phyloP scores from a whole-genome alignment of 257 asterid genomes.

The Forsythia viridissima region DNA sequence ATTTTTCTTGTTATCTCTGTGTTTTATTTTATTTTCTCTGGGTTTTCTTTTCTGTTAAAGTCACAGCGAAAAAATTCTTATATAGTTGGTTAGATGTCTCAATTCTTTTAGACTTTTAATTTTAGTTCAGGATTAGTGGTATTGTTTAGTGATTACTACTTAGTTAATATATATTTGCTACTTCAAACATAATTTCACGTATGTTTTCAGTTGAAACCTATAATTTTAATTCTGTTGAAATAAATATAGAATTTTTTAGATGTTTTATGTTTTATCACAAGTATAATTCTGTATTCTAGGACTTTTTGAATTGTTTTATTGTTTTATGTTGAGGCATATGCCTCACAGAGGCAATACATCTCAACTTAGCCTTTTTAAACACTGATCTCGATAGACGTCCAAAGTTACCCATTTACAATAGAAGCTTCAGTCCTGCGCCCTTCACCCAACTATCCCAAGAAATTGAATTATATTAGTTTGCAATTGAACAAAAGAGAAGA shows the following conservation, averaged over 20 bases:
- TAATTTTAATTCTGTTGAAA: neutral
- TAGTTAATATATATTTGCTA: neutral
- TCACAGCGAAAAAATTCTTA: neutral
- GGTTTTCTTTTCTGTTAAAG: neutral
- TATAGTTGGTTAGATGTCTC: neutral
- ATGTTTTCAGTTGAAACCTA: neutral
- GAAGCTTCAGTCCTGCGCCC: neutral
- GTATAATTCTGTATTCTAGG: neutral
- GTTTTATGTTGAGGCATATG: neutral
- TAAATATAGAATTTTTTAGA: neutral
- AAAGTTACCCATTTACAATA: neutral
- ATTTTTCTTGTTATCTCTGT: neutral
- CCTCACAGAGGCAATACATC: neutral
- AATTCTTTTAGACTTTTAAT: neutral
- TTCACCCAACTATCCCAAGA: constrained; percentile 4
- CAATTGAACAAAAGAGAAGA: neutral
- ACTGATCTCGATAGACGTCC: neutral
- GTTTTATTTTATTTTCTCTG: neutral
- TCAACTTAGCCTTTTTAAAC: neutral
- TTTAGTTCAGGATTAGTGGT: neutral
- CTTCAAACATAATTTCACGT: too few relatives aligned
- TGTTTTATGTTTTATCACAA: neutral
- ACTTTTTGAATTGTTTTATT: neutral
- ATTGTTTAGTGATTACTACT: neutral
- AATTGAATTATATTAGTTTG: neutral